Conservation (phyloP, 768 basidiomycete genomes). For the Lyophyllum decastes region DNA sequence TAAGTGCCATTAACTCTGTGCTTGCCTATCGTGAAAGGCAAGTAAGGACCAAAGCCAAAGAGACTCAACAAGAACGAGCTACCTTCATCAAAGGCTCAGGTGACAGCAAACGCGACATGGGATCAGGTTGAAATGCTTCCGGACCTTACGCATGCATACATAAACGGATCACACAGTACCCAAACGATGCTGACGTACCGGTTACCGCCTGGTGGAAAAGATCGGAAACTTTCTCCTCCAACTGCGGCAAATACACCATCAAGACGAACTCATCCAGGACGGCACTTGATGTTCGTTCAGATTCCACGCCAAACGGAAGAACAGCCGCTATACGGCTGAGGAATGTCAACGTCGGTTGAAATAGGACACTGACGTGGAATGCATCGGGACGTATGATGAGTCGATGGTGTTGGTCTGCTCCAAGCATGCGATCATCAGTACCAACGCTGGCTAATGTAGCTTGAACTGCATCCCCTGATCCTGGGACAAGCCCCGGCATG, state of each 20-base stretch:
- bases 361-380: slow-evolving; percentile 93
- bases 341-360: slow-evolving; percentile 90
- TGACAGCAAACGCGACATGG: slow-evolving; percentile 63
- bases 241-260: slow-evolving; percentile 88
- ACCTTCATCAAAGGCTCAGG: slow-evolving; percentile 81
- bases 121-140: slow-evolving; percentile 87
- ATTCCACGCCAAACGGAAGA: slow-evolving; percentile 73
- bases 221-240: slow-evolving; percentile 90
- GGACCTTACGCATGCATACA: slow-evolving; percentile 46
- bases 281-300: slow-evolving; percentile 62
- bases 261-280: slow-evolving; percentile 92
- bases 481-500: slow-evolving; percentile 90
- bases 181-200: slow-evolving; percentile 39
- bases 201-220: slow-evolving; percentile 86
- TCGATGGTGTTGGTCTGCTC: slow-evolving; percentile 78
- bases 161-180: neutral
- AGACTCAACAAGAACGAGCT: neutral
- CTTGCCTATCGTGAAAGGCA: slow-evolving; percentile 53
- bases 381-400: slow-evolving; percentile 87
- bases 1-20: slow-evolving; percentile 82
- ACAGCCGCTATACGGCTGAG: slow-evolving; percentile 70
- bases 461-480: slow-evolving; percentile 64
- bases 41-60: neutral
- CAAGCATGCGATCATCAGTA: slow-evolving; percentile 73
- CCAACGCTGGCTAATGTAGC: slow-evolving; percentile 59